Evolutionary conservation across 805 yeast species (phyloP).

Genomic region (Candida coquimbonensis): DNA sequence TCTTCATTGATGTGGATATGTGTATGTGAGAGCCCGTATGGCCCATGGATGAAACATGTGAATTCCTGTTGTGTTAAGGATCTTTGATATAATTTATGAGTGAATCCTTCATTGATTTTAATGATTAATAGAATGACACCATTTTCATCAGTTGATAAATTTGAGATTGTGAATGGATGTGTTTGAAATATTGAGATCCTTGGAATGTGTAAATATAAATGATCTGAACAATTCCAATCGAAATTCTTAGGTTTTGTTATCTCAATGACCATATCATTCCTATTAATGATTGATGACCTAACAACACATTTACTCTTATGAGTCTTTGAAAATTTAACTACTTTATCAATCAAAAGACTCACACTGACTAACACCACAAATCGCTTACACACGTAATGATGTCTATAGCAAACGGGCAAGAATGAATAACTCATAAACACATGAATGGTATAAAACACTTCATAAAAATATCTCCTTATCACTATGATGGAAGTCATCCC

Average conservation of each 20-base stretch:
- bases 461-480: constrained; percentile 15
- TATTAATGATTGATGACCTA: not conserved
- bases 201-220: constrained; percentile 21
- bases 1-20: constrained; percentile 6
- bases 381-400: constrained; percentile 20
- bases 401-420: constrained; percentile 21
- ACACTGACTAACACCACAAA: constrained; percentile 14
- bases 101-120: constrained; percentile 20
- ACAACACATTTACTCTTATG: not conserved
- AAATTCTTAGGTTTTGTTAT: constrained; percentile 8
- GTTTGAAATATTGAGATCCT: constrained; percentile 14
- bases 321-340: constrained; percentile 4
- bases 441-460: constrained; percentile 18
- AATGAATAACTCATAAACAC: constrained; percentile 12
- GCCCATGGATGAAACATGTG: constrained; percentile 22
- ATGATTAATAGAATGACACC: constrained; percentile 8
- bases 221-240: constrained; percentile 18
- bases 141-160: constrained; percentile 5
- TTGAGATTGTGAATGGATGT: constrained; percentile 25
- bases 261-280: constrained; percentile 2
- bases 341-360: constrained; percentile 16
- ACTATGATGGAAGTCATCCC: constrained; percentile 11
- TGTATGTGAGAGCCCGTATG: constrained; percentile 18
- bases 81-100: constrained; percentile 13
- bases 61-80: constrained; percentile 2